Base-by-base conservation (phyloP, 495 filamentous ascomycete species). In the Annulohypoxylon nitens region DNA sequence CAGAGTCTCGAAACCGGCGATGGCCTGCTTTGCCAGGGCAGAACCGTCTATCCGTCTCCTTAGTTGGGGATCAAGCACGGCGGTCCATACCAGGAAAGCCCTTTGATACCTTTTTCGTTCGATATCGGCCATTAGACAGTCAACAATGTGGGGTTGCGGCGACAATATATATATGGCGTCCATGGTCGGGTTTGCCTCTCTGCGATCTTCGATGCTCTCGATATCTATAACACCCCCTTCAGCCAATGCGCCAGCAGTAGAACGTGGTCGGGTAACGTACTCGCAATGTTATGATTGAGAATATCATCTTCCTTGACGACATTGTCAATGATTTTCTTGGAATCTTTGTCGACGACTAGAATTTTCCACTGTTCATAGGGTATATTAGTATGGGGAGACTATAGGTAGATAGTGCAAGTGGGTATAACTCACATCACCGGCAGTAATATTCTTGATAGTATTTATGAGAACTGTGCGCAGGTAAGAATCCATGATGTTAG, bases 291-390 rank as follows among this genome's bases (percentile, higher is more conserved):
- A 80, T 94, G 87, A 78, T 96, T 95, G 79, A 99, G 90, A 63
- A 99, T 95, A 79, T 97, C 93, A 86, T 98, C 94, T 82, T 97
- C 92, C 71, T 93, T 94, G 75, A 94, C 88, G 25, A 93, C 92
- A 86, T 92, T 93, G 79, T 96, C 91, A 71, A 98, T 86, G 71
- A 99, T 83, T 77, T 90, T 92, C 78, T 89, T 90, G 79, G 92
- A 93, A 20, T 81, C 83, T 69, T 91, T 90, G 82, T 99, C 96
- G 73, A 97, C 81, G 34, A 99, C 91, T 76, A 98, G 82, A 73
- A 97, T 91, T 87, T 97, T 98, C 96, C 96, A 98, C 95, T 98
- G 78, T 60, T 58, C 30, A 41, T 54, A 61, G 30, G 25, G 37
- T 59, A 51, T 8, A 61, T 78, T 63, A 76, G 64, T 50, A 63